Evolutionary conservation across 2,329 filamentous ascomycete species (phyloP), one percentile per base, ranked within the genome.

Genomic region (Sordariomycetes sp.): DNA sequence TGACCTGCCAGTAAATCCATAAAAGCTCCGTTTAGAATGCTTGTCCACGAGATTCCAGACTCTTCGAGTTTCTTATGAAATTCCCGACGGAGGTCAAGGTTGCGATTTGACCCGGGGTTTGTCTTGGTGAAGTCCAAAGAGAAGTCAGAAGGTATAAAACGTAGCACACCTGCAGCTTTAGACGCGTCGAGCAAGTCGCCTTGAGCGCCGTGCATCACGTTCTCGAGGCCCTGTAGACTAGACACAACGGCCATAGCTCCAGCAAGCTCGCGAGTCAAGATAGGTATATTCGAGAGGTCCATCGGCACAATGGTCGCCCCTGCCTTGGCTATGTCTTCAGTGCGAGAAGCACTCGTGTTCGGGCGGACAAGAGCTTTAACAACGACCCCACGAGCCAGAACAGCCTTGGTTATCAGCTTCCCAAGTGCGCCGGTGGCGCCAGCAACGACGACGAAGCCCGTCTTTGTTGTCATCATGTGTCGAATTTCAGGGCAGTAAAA

Each of bases 61-160:
- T 11, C 27, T 5, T 30, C 16, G 12, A 30, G 16, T 10, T 18
- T 14, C 10, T 11, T 7, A 16, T 30, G 27, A 16, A 30, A 30
- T 16, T 30, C 27, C 11, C 27, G 27, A 7, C 15, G 27, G 3
- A 30, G 27, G 6, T 30, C 27, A 11, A 14, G 16, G 6, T 30
- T 30, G 11, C 27, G 12, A 16, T 30, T 30, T 10, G 27, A 30
- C 10, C 27, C 27, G 16, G 27, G 27, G 12, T 14, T 16, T 18
- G 27, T 30, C 27, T 30, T 30, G 10, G 27, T 30, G 16, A 30
- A 30, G 16, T 30, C 27, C 11, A 30, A 15, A 15, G 27, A 14
- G 27, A 14, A 30, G 16, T 30, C 27, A 7, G 27, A 30, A 15
- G 27, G 27, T 10, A 30, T 4, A 16, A 30, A 30, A 15, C 27